Evolutionary conservation across 2,329 filamentous ascomycete species (phyloP).

Genomic region (Calycina herbarum): DNA sequence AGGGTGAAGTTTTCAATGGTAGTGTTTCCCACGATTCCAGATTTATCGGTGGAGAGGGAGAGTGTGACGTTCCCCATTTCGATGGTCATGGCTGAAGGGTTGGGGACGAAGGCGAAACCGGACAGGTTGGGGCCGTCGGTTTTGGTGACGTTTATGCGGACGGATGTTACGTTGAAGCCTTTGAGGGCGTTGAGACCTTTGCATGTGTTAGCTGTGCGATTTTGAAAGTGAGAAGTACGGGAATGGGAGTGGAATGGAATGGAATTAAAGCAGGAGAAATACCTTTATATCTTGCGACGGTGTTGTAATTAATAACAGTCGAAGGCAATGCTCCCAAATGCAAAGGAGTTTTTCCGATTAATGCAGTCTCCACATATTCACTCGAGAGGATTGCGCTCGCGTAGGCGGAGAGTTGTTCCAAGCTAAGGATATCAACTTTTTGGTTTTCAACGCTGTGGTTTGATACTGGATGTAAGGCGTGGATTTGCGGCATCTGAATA

Average conservation of each 20-base stretch:
- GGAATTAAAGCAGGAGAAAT: not conserved
- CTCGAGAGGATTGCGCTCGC: conserved; percentile 48
- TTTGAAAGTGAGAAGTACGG: no score
- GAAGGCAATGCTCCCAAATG: conserved; percentile 51
- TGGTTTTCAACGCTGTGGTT: conserved; percentile 49
- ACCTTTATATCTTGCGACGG: conserved; percentile 59
- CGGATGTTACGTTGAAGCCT: conserved; percentile 50
- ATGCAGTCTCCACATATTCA: conserved; percentile 49
- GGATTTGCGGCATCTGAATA: conserved; percentile 35
- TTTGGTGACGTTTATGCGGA: conserved; percentile 45
- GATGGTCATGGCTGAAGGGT: conserved; percentile 58
- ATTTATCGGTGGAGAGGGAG: conserved; percentile 43
- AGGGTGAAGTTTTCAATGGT: conserved; percentile 52
- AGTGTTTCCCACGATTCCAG: conserved; percentile 49
- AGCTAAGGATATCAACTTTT: conserved; percentile 43
- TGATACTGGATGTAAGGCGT: conserved; percentile 34
- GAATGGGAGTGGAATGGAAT: no score
- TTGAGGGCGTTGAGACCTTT: conserved; percentile 55
- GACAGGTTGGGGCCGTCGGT: conserved; percentile 51
- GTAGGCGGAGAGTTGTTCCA: conserved; percentile 50
- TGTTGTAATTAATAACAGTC: conserved; percentile 54
- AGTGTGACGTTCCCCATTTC: conserved; percentile 59
- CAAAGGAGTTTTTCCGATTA: conserved; percentile 53
- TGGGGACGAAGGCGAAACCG: conserved; percentile 57
- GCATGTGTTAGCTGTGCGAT: no score